Conservation (phyloP, 805 yeast genomes). For the Starmerella geochares region DNA sequence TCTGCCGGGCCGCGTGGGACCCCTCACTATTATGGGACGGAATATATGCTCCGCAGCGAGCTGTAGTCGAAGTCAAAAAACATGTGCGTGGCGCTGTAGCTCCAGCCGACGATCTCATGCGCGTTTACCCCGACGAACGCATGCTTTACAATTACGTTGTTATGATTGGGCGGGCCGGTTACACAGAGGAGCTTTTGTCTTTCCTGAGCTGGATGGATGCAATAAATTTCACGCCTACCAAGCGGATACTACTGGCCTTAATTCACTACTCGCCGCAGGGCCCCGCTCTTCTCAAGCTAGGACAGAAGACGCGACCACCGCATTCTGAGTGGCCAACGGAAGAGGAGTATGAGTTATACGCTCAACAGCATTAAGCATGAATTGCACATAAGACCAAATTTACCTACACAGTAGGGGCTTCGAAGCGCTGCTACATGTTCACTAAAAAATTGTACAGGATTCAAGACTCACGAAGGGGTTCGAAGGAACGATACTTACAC, state of each 20-base stretch:
- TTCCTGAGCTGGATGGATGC: constrained; percentile 48
- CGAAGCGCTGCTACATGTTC: too few species aligned
- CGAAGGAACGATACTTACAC: too few species aligned
- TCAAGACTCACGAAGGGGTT: too few species aligned
- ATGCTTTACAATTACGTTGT: constrained; percentile 47
- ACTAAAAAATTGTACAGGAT: too few species aligned
- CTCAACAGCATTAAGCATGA: not conserved
- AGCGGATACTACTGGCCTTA: constrained; percentile 35
- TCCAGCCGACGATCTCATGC: constrained; percentile 26
- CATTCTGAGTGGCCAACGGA: constrained; percentile 27
- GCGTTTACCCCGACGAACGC: constrained; percentile 38
- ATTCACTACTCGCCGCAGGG: constrained; percentile 31
- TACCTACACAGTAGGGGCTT: too few species aligned
- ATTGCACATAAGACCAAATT: not conserved
- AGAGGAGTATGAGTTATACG: constrained; percentile 25
- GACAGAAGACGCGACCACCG: constrained; percentile 23
- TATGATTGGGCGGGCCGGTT: constrained; percentile 40
- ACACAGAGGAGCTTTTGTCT: constrained; percentile 41
- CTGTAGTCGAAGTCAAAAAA: constrained; percentile 46
- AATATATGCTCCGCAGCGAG: constrained; percentile 48
- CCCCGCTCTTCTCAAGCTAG: constrained; percentile 25
- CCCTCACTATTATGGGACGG: constrained; percentile 39
- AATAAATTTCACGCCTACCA: constrained; percentile 37
- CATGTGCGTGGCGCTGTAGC: constrained; percentile 35
- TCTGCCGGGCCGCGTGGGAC: constrained; percentile 41